A percentile compares a stretch with the other conserved stretches of the same genome.
phyloP scores from a whole-genome alignment of 805 yeast species.

The Lipomyces yamadae region DNA sequence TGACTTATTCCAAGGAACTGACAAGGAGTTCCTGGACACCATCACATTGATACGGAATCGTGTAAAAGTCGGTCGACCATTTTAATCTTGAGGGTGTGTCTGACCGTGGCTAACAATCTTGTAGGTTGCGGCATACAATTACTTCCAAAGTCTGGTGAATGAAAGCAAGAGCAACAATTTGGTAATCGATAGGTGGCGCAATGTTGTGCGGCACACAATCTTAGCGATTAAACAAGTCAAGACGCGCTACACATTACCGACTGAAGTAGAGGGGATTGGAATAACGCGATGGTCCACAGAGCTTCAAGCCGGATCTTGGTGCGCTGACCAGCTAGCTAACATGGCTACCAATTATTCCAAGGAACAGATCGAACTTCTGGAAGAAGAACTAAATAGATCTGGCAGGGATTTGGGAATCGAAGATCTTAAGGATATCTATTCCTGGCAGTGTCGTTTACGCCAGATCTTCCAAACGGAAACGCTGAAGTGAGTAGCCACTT shows the following conservation, averaged over 20 bases:
- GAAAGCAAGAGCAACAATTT: not conserved
- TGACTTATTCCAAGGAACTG: constrained; percentile 19
- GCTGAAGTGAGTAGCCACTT: constrained; percentile 42
- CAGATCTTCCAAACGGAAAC: constrained; percentile 52
- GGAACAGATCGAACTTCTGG: constrained; percentile 23
- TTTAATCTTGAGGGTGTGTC: not conserved
- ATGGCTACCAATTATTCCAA: constrained; percentile 13
- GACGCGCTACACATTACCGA: constrained; percentile 15
- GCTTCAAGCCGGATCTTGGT: constrained; percentile 14
- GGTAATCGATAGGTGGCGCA: not conserved
- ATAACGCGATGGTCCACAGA: constrained; percentile 22
- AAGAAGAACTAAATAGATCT: constrained; percentile 31
- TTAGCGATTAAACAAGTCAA: not conserved
- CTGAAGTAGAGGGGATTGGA: constrained; percentile 3
- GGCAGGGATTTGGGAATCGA: constrained; percentile 49
- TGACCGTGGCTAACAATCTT: not conserved
- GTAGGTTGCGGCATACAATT: constrained; percentile 16
- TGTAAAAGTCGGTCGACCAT: not conserved
- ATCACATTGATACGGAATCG: not conserved
- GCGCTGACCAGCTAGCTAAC: constrained; percentile 14
- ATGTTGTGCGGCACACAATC: constrained; percentile 8
- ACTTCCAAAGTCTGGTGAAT: constrained; percentile 7
- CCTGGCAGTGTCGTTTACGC: constrained; percentile 58
- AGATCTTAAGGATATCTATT: constrained; percentile 64
- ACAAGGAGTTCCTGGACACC: constrained; percentile 16